Conservation (phyloP, 2,329 filamentous ascomycete genomes). For the Alternaria postmessia region DNA sequence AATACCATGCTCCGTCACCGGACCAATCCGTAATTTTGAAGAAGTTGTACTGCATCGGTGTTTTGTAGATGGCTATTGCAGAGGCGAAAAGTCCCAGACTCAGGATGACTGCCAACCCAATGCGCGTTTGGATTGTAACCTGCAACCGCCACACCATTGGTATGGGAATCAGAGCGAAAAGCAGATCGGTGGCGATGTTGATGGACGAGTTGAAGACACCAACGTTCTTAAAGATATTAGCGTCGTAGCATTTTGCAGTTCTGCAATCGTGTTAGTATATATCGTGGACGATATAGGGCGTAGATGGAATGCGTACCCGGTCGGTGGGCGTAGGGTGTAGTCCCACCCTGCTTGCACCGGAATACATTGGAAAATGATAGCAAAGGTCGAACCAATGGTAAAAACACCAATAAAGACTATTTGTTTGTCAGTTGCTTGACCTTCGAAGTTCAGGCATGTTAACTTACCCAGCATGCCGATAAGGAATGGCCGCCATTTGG, state of each 20-base stretch:
- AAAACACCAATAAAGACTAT: constrained; percentile 33
- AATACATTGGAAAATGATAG: constrained; percentile 40
- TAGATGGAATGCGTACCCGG: constrained; percentile 15
- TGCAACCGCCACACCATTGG: constrained; percentile 54
- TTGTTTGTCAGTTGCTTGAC: neutral
- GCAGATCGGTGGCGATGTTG: constrained; percentile 51
- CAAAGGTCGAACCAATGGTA: constrained; percentile 32
- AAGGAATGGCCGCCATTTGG: constrained; percentile 50
- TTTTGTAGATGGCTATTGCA: constrained; percentile 34
- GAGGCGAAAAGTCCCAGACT: constrained; percentile 49
- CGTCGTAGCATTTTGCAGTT: constrained; percentile 36
- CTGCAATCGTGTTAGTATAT: constrained; percentile 9
- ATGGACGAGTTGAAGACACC: constrained; percentile 57
- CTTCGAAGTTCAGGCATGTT: neutral
- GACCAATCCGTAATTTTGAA: constrained; percentile 40
- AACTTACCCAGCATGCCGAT: constrained; percentile 53
- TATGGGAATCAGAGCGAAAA: constrained; percentile 54
- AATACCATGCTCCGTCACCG: constrained; percentile 34
- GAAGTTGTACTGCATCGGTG: constrained; percentile 40
- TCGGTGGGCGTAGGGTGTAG: constrained; percentile 30
- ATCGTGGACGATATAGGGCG: no score
- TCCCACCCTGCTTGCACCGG: constrained; percentile 58
- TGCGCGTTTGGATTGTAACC: constrained; percentile 52
- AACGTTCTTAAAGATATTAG: constrained; percentile 55
- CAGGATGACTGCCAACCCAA: constrained; percentile 46